These are phyloP conservation scores for Apiospora phragmitis DNA, from an alignment of 2,329 filamentous ascomycete genomes.

Conservation along the genomic window DNA sequence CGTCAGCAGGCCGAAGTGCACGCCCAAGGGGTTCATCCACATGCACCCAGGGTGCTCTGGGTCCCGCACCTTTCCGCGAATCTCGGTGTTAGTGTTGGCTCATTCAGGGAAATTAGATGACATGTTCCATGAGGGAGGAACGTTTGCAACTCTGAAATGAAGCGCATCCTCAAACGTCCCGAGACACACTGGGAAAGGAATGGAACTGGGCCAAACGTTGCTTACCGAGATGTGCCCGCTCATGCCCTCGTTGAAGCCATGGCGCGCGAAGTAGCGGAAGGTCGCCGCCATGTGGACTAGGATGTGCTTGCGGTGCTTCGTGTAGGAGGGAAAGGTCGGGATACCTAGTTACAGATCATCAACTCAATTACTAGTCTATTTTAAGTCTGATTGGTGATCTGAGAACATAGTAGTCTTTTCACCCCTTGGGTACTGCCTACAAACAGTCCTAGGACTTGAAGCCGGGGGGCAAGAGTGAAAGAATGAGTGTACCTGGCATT, in stretches of 20 bases:
- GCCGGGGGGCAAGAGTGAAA: background rate
- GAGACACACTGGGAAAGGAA: no score
- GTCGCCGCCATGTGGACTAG: slow-evolving; percentile 67
- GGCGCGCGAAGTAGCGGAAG: slow-evolving; percentile 67
- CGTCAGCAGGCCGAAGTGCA: slow-evolving; percentile 65
- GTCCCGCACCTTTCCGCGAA: slow-evolving; percentile 52
- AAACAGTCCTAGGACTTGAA: background rate
- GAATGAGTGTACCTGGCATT: slow-evolving; percentile 24
- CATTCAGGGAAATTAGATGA: background rate
- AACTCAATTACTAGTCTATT: background rate
- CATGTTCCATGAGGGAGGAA: background rate
- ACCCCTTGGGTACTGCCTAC: background rate
- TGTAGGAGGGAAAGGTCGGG: slow-evolving; percentile 40
- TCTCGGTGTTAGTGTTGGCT: background rate
- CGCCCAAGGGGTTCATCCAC: slow-evolving; percentile 70
- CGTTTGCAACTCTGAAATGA: background rate
- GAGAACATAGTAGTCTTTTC: background rate
- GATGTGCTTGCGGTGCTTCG: slow-evolving; percentile 59
- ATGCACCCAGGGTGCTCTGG: slow-evolving; percentile 61
- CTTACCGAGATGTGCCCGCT: slow-evolving; percentile 54
- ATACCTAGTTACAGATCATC: slow-evolving; percentile 33
- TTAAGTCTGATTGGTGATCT: background rate
- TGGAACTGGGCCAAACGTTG: background rate
- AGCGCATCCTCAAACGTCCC: background rate
- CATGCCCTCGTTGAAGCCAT: slow-evolving; percentile 64